Conservation (phyloP, 129 eudicot genomes). For the Ambrosia trifida region DNA sequence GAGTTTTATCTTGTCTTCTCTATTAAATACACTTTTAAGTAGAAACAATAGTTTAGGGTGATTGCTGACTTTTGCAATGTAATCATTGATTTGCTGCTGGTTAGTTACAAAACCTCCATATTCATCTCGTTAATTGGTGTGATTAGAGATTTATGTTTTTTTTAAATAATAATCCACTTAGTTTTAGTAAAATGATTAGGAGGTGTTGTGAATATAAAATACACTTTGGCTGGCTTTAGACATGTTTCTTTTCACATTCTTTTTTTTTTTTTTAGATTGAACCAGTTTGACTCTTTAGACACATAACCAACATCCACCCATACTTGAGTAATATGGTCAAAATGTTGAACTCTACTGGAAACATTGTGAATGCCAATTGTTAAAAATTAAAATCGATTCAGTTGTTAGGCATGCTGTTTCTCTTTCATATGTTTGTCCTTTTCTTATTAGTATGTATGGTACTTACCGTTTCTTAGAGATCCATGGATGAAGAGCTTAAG, state of each 20-base stretch:
- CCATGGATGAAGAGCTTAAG: constrained; percentile 45
- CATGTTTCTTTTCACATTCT: not conserved
- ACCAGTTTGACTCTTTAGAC: not conserved
- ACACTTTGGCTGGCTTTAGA: not conserved
- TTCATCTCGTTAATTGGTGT: not conserved
- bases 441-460: not conserved
- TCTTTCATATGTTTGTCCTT: not conserved
- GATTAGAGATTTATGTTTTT: not conserved
- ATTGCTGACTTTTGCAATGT: no score
- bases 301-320: not conserved
- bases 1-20: constrained; percentile 10
- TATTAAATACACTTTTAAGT: constrained; percentile 4
- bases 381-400: not conserved
- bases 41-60: not conserved
- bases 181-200: not conserved
- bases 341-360: not conserved
- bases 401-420: not conserved
- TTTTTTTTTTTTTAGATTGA: not conserved
- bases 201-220: not conserved
- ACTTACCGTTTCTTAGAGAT: constrained; percentile 42
- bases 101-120: no score
- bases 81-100: no score
- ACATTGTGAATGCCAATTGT: not conserved
- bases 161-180: not conserved
- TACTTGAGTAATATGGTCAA: not conserved